These are phyloP conservation scores for Trichoderma guizhouense DNA, from an alignment of 2,329 filamentous ascomycete species.

Conservation along the genomic window DNA sequence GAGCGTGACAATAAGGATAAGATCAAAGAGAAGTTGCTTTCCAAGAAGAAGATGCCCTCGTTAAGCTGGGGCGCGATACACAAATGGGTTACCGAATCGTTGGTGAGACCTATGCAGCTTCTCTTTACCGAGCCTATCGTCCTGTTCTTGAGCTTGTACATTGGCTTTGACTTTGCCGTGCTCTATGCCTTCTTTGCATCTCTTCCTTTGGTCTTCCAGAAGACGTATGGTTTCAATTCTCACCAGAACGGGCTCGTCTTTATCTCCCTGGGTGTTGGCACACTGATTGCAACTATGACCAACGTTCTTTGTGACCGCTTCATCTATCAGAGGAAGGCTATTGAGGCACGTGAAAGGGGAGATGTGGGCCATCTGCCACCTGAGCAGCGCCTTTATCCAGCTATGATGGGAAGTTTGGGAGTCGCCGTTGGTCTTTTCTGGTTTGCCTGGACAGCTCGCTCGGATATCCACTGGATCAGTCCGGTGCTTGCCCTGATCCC, in stretches of 20 bases:
- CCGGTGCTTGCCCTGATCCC: constrained; percentile 22
- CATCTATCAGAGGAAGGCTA: neutral
- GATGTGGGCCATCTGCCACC: constrained; percentile 6
- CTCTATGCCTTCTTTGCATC: constrained; percentile 53
- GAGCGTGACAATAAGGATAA: neutral
- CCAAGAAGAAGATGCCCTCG: neutral
- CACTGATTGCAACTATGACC: constrained; percentile 13
- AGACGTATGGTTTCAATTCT: constrained; percentile 19
- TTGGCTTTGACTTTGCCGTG: constrained; percentile 49
- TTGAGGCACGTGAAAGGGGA: neutral
- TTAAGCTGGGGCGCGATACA: constrained; percentile 1
- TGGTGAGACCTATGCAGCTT: constrained; percentile 21
- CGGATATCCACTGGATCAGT: constrained; percentile 19
- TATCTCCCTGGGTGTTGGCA: constrained; percentile 19
- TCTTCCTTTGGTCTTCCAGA: constrained; percentile 19
- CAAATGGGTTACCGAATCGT: constrained; percentile 3
- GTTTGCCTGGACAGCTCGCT: constrained; percentile 19
- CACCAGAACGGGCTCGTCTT: constrained; percentile 21
- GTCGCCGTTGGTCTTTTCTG: constrained; percentile 23
- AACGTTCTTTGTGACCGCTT: constrained; percentile 18
- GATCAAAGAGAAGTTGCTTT: neutral
- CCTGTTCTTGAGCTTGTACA: constrained; percentile 43
- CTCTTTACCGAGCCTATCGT: constrained; percentile 33
- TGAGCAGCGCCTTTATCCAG: constrained; percentile 22
- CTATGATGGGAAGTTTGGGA: constrained; percentile 22